A percentile compares a stretch with the other conserved stretches of the same genome.
Evolutionary conservation across 257 asterid genomes (phyloP).

Genomic region (Prunella vulgaris): DNA sequence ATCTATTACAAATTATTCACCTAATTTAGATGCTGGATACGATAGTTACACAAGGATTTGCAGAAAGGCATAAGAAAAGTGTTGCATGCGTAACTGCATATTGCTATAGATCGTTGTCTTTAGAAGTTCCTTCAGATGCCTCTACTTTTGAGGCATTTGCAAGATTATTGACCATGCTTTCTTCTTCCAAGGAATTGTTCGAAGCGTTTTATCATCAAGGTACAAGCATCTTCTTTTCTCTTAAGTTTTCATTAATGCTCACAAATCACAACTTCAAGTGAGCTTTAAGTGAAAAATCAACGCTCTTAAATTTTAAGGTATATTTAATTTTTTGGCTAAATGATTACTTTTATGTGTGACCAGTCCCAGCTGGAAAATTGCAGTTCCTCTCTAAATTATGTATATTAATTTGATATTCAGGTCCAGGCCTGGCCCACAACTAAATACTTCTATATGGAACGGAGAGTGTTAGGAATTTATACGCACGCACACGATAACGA

Average conservation of each 20-base stretch:
- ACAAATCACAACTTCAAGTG: neutral
- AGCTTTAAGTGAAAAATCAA: neutral
- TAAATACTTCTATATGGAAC: constrained; percentile 71
- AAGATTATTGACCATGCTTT: constrained; percentile 69
- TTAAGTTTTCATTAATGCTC: neutral
- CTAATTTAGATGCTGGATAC: too few species aligned
- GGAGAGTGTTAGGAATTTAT: too few species aligned
- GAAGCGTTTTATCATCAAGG: constrained; percentile 74
- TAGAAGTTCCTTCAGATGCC: constrained; percentile 81
- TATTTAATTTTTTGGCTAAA: neutral
- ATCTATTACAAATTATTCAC: too few species aligned
- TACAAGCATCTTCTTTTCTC: constrained; percentile 21
- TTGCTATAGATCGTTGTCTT: constrained; percentile 63
- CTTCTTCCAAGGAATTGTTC: constrained; percentile 95
- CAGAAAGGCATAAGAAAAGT: constrained; percentile 99
- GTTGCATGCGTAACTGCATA: constrained; percentile 91
- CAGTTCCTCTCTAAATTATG: neutral
- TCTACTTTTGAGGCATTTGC: constrained; percentile 95
- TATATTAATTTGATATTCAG: constrained; percentile 37
- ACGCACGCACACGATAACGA: too few species aligned
- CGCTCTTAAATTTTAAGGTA: neutral
- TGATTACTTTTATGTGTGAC: neutral
- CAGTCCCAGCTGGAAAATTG: neutral
- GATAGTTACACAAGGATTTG: constrained; percentile 79
- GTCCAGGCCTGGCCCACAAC: constrained; percentile 69